Percentiles rank a stretch among this genome's conserved stretches.
Conservation (phyloP, 1,284 basidiomycete genomes). For the Tilletia walkeri region DNA sequence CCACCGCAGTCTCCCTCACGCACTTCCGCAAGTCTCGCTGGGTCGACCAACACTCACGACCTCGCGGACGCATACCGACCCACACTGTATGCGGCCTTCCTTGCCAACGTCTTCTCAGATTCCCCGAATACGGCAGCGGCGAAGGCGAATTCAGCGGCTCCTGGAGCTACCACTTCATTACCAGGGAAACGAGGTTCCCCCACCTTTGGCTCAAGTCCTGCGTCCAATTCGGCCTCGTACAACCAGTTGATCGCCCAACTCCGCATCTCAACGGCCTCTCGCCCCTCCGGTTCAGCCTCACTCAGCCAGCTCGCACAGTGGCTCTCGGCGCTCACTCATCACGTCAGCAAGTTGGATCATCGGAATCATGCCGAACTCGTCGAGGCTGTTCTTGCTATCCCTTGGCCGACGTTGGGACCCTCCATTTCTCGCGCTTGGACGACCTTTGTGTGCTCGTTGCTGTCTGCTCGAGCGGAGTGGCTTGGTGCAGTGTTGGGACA, state of each 20-base stretch:
- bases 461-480: slow-evolving; percentile 91
- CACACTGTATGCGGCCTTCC: slow-evolving; percentile 7
- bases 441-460: slow-evolving; percentile 79
- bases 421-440: slow-evolving; percentile 62
- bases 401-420: slow-evolving; percentile 82
- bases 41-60: background rate
- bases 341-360: slow-evolving; percentile 68
- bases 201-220: background rate
- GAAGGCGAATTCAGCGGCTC: too few species aligned
- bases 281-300: slow-evolving; percentile 22
- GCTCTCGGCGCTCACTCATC: slow-evolving; percentile 61
- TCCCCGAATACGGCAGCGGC: too few species aligned
- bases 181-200: background rate
- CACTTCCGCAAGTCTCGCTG: background rate
- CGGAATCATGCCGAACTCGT: slow-evolving; percentile 77
- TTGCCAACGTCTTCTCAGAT: slow-evolving; percentile 9
- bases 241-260: slow-evolving; percentile 63
- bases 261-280: slow-evolving; percentile 30
- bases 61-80: slow-evolving; percentile 3
- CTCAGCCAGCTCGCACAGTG: slow-evolving; percentile 52
- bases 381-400: slow-evolving; percentile 79
- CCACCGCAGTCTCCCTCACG: background rate
- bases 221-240: slow-evolving; percentile 57
- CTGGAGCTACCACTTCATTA: too few species aligned
- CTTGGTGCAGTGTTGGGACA: slow-evolving; percentile 76